Evolutionary conservation across 768 basidiomycete species (phyloP), one percentile per base, ranked within the genome.

Genomic region (Rhodosporidiobolus sp.): DNA sequence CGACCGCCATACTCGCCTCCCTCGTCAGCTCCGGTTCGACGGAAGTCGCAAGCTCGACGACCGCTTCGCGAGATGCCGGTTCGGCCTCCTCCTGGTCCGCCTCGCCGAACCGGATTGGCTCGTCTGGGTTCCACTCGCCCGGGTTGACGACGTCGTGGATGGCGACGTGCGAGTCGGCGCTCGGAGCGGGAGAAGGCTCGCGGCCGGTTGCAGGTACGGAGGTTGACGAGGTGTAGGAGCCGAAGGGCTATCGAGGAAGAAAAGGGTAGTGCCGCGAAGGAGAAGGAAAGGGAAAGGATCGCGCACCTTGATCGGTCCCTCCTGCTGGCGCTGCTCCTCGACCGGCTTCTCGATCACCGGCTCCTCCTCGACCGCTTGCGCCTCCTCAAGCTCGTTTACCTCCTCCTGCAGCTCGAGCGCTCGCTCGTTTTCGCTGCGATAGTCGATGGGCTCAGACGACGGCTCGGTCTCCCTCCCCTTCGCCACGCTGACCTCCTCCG

Each of bases 381-480:
- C 54, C 54, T 55, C 30, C 30, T 55, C 17, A 14, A n/a, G 26
- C 1, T 2, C 3, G 14, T 26, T 38, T 2, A 28, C 43, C 7
- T 28, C 43, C 28, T 20, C 48, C 32, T 53, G 26, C 16, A 9
- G 17, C 30, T 46, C 32, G 30, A 24, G 10, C 4, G 60, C 52
- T 22, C 24, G 46, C 32, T 63, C 67, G 57, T 70, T 63, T 17
- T 65, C 65, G 48, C 57, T 71, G 24, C 35, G 35, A 28, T 71
- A 71, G 60, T 60, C 61, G 54, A 71, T 65, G 32, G 70, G 70
- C 52, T 71, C 70, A 0, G 70, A 71, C 5, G 64, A 71, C 5
- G 70, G 70, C 26, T 58, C 64, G 32, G 8, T 45, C 35, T 19
- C 45, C 43, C n/a, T 56, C 19, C 35, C 35, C 48, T 4, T 35